Evolutionary conservation across 768 basidiomycete species (phyloP), one percentile per base, ranked within the genome.

Genomic region (Obba rivulosa): DNA sequence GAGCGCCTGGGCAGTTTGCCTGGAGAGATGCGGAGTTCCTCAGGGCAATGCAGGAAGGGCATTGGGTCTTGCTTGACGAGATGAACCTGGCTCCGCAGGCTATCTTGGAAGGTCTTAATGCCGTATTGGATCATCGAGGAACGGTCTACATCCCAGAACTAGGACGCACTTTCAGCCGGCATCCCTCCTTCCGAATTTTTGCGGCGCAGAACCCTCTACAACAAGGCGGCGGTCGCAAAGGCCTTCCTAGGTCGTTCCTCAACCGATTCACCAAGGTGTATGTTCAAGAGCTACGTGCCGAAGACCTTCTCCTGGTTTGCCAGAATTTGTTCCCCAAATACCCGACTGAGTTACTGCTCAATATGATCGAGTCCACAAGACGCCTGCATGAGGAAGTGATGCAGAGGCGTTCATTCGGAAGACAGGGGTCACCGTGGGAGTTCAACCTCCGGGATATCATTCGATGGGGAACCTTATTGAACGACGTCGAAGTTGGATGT

Each of bases 211-310:
- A 99, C 64, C 96, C 96, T 23, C 69, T 95, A 14, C 83, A 84
- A 52, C 96, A 99, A 72, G 96, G 96, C 20, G 94, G 96, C 46
- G 94, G 95, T 14, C 81, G 96, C 34, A 99, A 99, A 66, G 96
- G 96, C 17, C 76, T 99, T 5, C 96, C 96, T 0, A 95, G 91
- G 62, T 98, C 96, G 0, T 99, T 96, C 69, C 74, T 98, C 46
- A 96, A 99, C 65, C 85, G 96, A 14, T 99, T 99, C 69, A 97
- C 92, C n/a, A 94, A 93, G 64, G 96, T 98, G 35, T 92, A 92
- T 61, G 70, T 97, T 40, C 83, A 93, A 57, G 90, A 95, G 57
- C 78, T 98, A 34, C 79, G 83, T 1, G 64, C 83, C 0, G 68
- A 76, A 25, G 96, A 99, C 66, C 73, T 96, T 45, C 72, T 84